Evolutionary conservation across 2,329 filamentous ascomycete species (phyloP), one percentile per base, ranked within the genome.

Genomic region (Fusarium irregulare): DNA sequence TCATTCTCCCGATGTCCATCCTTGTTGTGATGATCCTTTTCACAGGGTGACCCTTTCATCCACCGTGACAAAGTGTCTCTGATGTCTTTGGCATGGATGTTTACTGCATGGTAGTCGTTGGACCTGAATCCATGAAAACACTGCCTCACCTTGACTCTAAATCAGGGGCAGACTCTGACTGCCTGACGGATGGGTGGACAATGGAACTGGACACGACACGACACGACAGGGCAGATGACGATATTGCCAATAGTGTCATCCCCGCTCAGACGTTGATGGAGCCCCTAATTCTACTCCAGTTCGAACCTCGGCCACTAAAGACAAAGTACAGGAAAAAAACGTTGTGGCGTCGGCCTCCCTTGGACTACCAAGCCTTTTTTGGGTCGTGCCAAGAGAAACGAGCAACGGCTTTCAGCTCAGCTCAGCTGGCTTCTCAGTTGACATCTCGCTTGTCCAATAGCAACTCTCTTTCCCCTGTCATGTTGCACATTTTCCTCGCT

Each of bases 371-470:
- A 65, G 44, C 72, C 63, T 34, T 66, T 64, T 60, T 50, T 44
- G 48, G 72, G 60, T 47, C 37, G 53, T 51, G 63, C 70, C 65
- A 73, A 74, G 72, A 59, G 62, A 64, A 56, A 66, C 50, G 53
- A 59, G 51, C 64, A 75, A 75, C 73, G 73, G 73, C 73, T 75
- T 74, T 75, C 73, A 74, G 72, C 72, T 75, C 72, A 67, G 65
- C 72, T 73, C 71, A 73, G 71, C 71, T 74, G 55, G 54, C 50
- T 60, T 63, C 62, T 67, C 56, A 54, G 48, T 67, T 66, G 64
- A 62, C 48, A 41, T 44, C 42, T 54, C 30, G 30, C 34, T 61
- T 55, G 45, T 34, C 70, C 70, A 74, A 73, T 74, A 48, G 59
- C 23, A 50, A 16, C 10, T 21, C 23, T 30, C 18, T 16, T n/a